A percentile compares a stretch with the other conserved stretches of the same genome.
Evolutionary conservation across 305 asterid genomes (phyloP).

Genomic region (Rubia peregrina): DNA sequence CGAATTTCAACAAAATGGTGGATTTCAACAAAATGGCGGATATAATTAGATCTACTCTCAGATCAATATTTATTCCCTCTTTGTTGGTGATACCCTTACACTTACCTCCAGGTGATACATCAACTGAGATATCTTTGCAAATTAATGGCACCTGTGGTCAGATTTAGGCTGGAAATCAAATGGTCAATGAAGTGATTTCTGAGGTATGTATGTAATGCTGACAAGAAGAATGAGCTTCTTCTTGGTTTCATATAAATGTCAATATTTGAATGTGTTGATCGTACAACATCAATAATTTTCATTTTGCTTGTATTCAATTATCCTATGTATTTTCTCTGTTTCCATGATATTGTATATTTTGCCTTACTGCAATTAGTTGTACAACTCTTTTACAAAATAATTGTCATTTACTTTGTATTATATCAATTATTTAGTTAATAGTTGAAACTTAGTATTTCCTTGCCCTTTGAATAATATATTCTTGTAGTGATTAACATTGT

Average conservation of each 20-base stretch:
- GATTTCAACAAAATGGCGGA: too few relatives aligned
- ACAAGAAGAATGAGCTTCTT: constrained; percentile 1
- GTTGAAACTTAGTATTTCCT: neutral
- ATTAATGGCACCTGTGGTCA: constrained; percentile 87
- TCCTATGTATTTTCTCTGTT: neutral
- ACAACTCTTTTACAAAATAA: neutral
- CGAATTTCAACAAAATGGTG: too few relatives aligned
- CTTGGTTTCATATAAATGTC: neutral
- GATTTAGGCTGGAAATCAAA: constrained; percentile 79
- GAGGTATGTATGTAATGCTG: constrained; percentile 58
- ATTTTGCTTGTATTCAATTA: neutral
- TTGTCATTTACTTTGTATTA: neutral
- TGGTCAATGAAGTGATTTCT: constrained; percentile 75
- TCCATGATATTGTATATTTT: too few relatives aligned
- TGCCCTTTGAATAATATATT: neutral
- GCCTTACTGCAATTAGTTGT: neutral
- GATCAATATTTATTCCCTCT: neutral
- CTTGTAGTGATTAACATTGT: neutral
- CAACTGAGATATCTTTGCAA: constrained; percentile 79
- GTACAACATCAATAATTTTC: neutral
- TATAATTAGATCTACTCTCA: too few relatives aligned
- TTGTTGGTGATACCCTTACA: constrained; percentile 71
- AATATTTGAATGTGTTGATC: neutral
- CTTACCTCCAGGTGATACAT: constrained; percentile 91
- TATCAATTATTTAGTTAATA: neutral